Evolutionary conservation across 371 early-diverging fungal genomes (phyloP), one percentile per base, ranked within the genome.

Genomic region (Zychaea mexicana): DNA sequence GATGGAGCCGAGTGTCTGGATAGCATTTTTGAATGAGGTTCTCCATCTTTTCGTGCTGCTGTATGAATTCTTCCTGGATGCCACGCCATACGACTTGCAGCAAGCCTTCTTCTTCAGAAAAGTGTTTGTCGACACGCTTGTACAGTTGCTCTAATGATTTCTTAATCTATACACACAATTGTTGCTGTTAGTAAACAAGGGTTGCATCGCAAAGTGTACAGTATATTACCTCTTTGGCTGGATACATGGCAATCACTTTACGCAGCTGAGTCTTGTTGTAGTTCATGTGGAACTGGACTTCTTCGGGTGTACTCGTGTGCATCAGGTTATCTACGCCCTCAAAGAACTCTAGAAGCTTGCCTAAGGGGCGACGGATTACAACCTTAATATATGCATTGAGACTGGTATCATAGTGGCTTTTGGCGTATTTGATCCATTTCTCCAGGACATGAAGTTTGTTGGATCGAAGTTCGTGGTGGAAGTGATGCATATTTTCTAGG

Each of bases 91-190:
- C 92, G 2, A 96, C 92, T 66, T 92, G 93, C 4, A 94, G 66
- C 26, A 98, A 71, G 0, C 90, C 88, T 39, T 89, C 94, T 66
- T 92, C 92, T 32, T 93, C 94, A 2, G 91, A 81, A 69, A 93
- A 96, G 72, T 96, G 97, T 69, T 96, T 96, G 55, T 96, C 95
- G 2, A 97, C 96, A 42, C 94, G 88, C 62, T 92, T 94, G 69
- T 95, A 94, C 13, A 96, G 75, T 17, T 82, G 79, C 61, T 93
- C 92, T 42, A 98, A 69, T 13, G 90, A 86, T 69, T 93, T 94
- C 57, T 88, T 88, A 49, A 95, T 85, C 83, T 90, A 62, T 33
- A 13, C 24, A n/a, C n/a, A n/a, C n/a, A n/a, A n/a, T n/a, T n/a
- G n/a, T n/a, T n/a, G n/a, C n/a, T n/a, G n/a, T n/a, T n/a, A n/a